Evolutionary conservation across 208 protist species (phyloP), one percentile per base, ranked within the genome.

Genomic region (Leishmania amazonensis): DNA sequence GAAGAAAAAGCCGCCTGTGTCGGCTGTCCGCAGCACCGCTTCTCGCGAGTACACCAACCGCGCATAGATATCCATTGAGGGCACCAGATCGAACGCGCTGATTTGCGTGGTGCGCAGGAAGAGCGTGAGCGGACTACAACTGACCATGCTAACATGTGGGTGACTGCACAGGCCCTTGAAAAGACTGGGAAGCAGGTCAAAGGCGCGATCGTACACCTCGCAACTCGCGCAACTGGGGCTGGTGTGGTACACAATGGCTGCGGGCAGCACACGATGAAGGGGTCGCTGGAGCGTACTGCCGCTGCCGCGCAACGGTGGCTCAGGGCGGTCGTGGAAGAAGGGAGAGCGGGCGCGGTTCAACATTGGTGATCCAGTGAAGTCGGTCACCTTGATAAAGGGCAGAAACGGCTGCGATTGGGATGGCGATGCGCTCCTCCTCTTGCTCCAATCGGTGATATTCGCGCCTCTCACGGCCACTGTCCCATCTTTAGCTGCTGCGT

Each of bases 81-180:
- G 91, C 38, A 90, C 75, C 45, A 68, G 58, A 17, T 73, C 78
- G 42, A 88, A 85, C 11, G 74, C 53, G 19, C 76, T 38, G 0
- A 60, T 76, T 28, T 86, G 77, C 40, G 57, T 73, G 24, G 83
- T 85, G 49, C 88, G 74, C 51, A 95, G 54, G 77, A 93, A 92
- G 40, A 95, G 81, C 40, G 90, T 79, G 28, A 95, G 28, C n/a
- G 91, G 91, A 78, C 89, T 95, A 67, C 91, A 95, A 72, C 91
- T 89, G 24, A 91, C 74, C 76, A 95, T 88, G 57, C 68, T 90
- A 40, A 58, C 38, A 60, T 92, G 86, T 38, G 84, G 81, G 35
- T 54, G 76, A 47, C 81, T 86, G 70, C 91, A 95, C 38, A 95
- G 72, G 35, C 83, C 81, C 47, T 88, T 83, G 83, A 89, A 95